These are phyloP conservation scores for Trametes coccinea DNA, from an alignment of 768 basidiomycete species.

Conservation along the genomic window DNA sequence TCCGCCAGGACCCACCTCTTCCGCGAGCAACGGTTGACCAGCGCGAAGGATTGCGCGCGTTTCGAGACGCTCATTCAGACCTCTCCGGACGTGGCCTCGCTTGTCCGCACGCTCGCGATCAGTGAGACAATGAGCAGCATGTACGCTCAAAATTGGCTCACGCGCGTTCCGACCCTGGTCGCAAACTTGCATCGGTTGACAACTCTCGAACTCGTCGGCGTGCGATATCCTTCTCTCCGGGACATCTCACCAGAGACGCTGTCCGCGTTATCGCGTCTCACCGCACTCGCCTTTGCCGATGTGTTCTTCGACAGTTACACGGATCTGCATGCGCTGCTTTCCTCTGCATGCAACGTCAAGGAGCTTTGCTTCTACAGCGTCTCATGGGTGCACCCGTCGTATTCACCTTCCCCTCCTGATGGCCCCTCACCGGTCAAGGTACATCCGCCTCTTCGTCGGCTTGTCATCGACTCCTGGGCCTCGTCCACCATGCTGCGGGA, in stretches of 20 bases:
- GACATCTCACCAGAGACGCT: constrained; percentile 4
- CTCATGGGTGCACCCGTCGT: constrained; percentile 12
- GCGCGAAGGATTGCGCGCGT: constrained; percentile 13
- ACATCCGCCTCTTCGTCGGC: constrained; percentile 8
- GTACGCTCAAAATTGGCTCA: constrained; percentile 20
- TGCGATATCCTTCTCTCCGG: constrained; percentile 18
- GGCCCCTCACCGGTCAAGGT: neutral
- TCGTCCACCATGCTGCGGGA: constrained; percentile 11
- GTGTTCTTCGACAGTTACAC: constrained; percentile 21
- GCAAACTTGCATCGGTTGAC: constrained; percentile 4
- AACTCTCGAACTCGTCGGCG: constrained; percentile 15
- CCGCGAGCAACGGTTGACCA: constrained; percentile 22
- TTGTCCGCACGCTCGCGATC: constrained; percentile 27
- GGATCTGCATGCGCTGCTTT: constrained; percentile 17
- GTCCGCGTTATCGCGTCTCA: constrained; percentile 7
- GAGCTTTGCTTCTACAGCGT: constrained; percentile 21
- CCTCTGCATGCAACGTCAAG: constrained; percentile 9
- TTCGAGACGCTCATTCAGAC: constrained; percentile 23
- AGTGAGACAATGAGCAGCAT: constrained; percentile 12
- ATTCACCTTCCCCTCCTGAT: neutral
- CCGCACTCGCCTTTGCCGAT: constrained; percentile 18
- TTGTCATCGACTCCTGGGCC: constrained; percentile 22
- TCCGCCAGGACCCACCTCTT: constrained; percentile 30
- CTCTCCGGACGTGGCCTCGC: constrained; percentile 19
- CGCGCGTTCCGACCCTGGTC: constrained; percentile 16